Conservation (phyloP, 768 basidiomycete species). For the Hygrocybe punicea region DNA sequence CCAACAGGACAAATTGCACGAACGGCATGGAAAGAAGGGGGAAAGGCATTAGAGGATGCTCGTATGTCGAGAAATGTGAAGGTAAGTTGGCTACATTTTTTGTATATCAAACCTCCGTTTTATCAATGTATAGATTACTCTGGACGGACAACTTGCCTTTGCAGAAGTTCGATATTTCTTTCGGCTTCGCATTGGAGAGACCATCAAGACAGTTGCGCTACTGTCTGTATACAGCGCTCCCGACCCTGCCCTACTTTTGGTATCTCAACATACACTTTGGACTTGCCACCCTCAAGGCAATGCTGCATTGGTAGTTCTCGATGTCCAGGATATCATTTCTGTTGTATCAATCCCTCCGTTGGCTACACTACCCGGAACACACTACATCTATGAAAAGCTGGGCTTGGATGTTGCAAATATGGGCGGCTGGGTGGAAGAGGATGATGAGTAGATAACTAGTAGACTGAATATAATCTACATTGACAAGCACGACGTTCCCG, state of each 20-base stretch:
- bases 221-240: not conserved
- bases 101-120: too few relatives aligned
- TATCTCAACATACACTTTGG: not conserved
- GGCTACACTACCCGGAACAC: not conserved
- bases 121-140: too few relatives aligned
- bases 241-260: not conserved
- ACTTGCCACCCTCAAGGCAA: not conserved
- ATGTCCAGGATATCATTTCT: not conserved
- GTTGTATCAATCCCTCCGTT: not conserved
- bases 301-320: not conserved
- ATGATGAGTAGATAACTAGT: too few relatives aligned
- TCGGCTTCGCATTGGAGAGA: not conserved
- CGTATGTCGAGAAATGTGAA: constrained; percentile 1
- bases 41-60: not conserved
- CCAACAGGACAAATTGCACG: constrained; percentile 24
- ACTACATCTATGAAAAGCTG: not conserved
- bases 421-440: not conserved
- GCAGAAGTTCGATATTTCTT: not conserved
- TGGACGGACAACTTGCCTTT: not conserved
- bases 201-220: not conserved
- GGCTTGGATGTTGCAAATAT: not conserved
- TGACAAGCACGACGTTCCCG: too few relatives aligned
- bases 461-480: too few relatives aligned
- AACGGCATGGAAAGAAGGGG: constrained; percentile 18
- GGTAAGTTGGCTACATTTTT: too few relatives aligned